phyloP scores from a whole-genome alignment of 208 protist species.

The Plasmodiophora brassicae region DNA sequence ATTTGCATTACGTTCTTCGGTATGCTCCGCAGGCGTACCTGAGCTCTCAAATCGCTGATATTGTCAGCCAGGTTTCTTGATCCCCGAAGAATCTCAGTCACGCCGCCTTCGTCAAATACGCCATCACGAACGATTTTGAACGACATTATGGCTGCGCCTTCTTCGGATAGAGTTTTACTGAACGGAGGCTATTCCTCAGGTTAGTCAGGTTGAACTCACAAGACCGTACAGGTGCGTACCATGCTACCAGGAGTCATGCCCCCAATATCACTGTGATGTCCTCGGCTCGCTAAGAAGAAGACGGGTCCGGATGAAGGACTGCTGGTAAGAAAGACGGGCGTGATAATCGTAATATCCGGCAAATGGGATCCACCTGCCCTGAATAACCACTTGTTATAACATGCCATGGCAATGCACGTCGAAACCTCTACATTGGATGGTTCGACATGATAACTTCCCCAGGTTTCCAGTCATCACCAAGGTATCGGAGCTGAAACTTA shows the following conservation, averaged over 20 bases:
- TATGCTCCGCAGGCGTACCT: constrained; percentile 56
- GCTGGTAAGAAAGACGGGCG: constrained; percentile 36
- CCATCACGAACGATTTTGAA: constrained; percentile 79
- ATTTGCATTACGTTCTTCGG: not conserved
- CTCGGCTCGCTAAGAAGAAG: constrained; percentile 85
- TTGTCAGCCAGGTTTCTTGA: constrained; percentile 71
- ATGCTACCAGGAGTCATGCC: constrained; percentile 61
- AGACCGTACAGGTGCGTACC: too few species aligned
- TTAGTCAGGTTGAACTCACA: too few species aligned
- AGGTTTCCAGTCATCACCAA: constrained; percentile 62
- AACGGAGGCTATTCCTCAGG: too few species aligned
- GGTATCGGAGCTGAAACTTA: constrained; percentile 66
- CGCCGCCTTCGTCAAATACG: constrained; percentile 56
- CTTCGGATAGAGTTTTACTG: constrained; percentile 77
- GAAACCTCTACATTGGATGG: constrained; percentile 66
- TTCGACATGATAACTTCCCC: constrained; percentile 85
- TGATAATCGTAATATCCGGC: constrained; percentile 87
- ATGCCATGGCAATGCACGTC: not conserved
- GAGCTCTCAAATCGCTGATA: constrained; percentile 80
- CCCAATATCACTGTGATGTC: constrained; percentile 91
- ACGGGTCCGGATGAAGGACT: constrained; percentile 36
- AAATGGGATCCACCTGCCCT: constrained; percentile 82
- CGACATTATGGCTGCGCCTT: constrained; percentile 80
- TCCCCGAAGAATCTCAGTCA: constrained; percentile 50
- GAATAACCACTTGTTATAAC: not conserved